Base-by-base conservation (phyloP, 805 yeast species). In the Barnettozyma pratensis region DNA sequence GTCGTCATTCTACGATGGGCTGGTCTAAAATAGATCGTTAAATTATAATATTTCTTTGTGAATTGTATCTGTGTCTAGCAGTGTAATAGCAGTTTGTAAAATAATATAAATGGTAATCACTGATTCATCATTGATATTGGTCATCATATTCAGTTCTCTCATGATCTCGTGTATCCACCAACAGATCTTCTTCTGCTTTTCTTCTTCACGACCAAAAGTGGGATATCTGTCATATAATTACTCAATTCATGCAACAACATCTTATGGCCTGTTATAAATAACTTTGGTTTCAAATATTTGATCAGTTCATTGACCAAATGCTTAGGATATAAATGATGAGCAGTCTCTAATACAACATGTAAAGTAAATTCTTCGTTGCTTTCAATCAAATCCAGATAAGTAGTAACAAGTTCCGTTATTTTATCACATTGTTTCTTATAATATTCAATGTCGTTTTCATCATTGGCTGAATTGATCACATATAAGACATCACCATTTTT, bases 401-500 rank as follows among this genome's bases (percentile, higher is more conserved):
- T 51, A n/a, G 25, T 26, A 4, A 58, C 42, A 6, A 45, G n/a
- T 6, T 46, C 53, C 6, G 51, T 47, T 25, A 56, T 25, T 35
- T 45, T 44, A 6, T 55, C 48, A 40, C 51, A 49, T 31, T 52
- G 51, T 30, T 42, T 54, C 42, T 54, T 38, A 39, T 46, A 53
- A 19, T 45, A 50, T 0, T 50, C 56, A 26, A 72, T 61, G 30
- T 62, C 60, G 26, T 64, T 67, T 37, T 69, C 70, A 50, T 69
- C 73, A 55, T 77, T 83, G 48, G 75, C 72, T 10, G 79, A 83
- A 55, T 79, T 77, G 28, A 61, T 44, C 25, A 88, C 78, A 62
- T 86, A 87, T 47, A 90, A 66, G 0, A 90, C 88, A 46, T 89
- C 85, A 0, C 94, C 94, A 59, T 87, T 90, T 26, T 83, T 85